Evolutionary conservation across 2,329 filamentous ascomycete species (phyloP).

Genomic region (Trichoderma hamatum): DNA sequence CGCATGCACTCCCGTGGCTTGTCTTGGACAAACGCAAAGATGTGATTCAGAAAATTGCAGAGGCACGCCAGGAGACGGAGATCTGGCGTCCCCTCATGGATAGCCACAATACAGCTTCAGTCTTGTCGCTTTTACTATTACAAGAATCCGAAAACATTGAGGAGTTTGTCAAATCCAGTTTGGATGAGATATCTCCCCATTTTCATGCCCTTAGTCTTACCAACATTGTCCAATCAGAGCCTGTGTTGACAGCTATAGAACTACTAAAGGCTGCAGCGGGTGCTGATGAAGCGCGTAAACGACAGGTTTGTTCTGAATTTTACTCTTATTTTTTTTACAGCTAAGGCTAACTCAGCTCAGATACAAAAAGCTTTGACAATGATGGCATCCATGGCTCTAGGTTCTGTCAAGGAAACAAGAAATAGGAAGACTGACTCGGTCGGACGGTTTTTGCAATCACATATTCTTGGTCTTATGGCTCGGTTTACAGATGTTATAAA

Average conservation of each 20-base stretch:
- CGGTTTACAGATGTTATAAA: conserved; percentile 80
- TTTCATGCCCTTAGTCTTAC: conserved; percentile 69
- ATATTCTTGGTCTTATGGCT: conserved; percentile 85
- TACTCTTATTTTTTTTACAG: no score
- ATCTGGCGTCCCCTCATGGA: conserved; percentile 60
- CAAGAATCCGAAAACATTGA: conserved; percentile 63
- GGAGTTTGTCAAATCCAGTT: conserved; percentile 66
- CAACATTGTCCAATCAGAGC: conserved; percentile 72
- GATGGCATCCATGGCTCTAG: conserved; percentile 49
- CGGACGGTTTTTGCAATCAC: conserved; percentile 75
- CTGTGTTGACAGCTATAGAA: conserved; percentile 75
- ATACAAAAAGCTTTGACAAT: conserved; percentile 52
- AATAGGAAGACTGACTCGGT: conserved; percentile 61
- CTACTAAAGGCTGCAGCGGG: conserved; percentile 80
- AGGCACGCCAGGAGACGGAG: conserved; percentile 72
- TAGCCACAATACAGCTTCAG: conserved; percentile 58
- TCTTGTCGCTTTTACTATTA: conserved; percentile 61
- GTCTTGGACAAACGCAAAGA: conserved; percentile 78
- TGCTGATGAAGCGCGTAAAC: conserved; percentile 58
- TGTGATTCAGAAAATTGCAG: conserved; percentile 78
- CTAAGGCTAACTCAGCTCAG: conserved; percentile 43
- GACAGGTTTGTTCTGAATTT: conserved; percentile 55
- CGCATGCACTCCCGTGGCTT: conserved; percentile 81
- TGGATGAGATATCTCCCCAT: conserved; percentile 69
- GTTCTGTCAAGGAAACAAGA: conserved; percentile 46